Evolutionary conservation across 495 filamentous ascomycete genomes (phyloP).

Genomic region (Melanomma pulvis-pyrius): DNA sequence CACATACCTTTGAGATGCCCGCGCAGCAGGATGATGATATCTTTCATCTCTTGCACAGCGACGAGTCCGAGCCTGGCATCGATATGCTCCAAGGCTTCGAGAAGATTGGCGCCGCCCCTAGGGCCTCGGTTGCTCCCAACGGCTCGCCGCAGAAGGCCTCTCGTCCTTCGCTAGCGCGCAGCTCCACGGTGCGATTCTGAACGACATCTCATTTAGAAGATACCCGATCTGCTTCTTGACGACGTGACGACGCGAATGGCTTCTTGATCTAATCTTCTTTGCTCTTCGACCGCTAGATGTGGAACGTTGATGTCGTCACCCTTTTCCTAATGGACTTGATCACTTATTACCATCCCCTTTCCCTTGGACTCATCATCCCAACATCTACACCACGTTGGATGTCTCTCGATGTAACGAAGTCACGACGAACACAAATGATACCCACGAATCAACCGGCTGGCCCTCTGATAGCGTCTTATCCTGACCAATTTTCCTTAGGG

Average conservation of each 20-base stretch:
- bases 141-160: conserved; percentile 31
- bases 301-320: background rate
- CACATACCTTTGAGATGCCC: conserved; percentile 51
- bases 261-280: background rate
- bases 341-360: background rate
- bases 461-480: background rate
- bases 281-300: background rate
- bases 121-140: conserved; percentile 28
- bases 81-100: conserved; percentile 88
- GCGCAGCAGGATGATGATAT: conserved; percentile 55
- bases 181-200: conserved; percentile 28
- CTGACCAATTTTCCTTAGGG: background rate
- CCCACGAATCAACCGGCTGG: conserved; percentile 1
- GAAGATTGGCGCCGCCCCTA: conserved; percentile 67
- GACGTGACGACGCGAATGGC: background rate
- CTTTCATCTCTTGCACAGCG: conserved; percentile 59
- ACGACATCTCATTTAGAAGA: conserved; percentile 1
- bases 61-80: conserved; percentile 55
- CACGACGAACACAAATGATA: conserved; percentile 13
- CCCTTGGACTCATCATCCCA: background rate
- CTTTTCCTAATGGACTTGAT: background rate
- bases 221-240: background rate
- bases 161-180: conserved; percentile 21
- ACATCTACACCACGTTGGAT: background rate
- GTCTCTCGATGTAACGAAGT: conserved; percentile 11